Base-by-base conservation (phyloP, 331 rosid species). In the Phaseolus coccineus region DNA sequence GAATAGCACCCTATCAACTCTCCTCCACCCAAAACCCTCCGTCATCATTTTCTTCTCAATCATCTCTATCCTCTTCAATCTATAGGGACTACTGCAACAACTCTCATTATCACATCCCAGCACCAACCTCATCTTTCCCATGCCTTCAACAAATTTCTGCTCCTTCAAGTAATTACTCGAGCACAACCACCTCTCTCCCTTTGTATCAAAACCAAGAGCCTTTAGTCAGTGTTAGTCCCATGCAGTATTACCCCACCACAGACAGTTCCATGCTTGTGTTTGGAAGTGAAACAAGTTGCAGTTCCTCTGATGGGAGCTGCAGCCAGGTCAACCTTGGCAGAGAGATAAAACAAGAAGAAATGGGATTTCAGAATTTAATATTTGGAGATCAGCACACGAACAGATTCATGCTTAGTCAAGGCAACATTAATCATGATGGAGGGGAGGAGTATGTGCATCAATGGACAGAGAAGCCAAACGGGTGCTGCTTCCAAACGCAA, bases 261-360 rank as follows among this genome's bases (percentile, higher is more conserved):
- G 81, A 84, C 19, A 88, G 77, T 40, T 25, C 65, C 35, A 37
- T 83, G n/a, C 67, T 85, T 51, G 63, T 80, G 91, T 87, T 89
- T 77, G 94, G 97, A 65, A 89, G 91, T 78, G 90, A 90, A 80
- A 88, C 90, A 82, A 89, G 97, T 64, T 87, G 89, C 80, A 85
- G 87, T 58, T 90, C 90, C 3, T 90, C 94, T n/a, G 90, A 91
- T 77, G 92, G 91, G 4, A 88, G 91, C 83, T 86, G 87, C 40
- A 87, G 83, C 44, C 85, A 73, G 73, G 84, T 79, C 22, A 81
- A 80, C 80, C 75, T 81, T 47, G 83, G 83, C 37, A 73, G 81
- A 63, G 81, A 76, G 68, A 65, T 84, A 4, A 88, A 87, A 47
- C 91, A 90, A 67, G 91, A 88, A 9, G 91, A 87, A 40, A 73